Conservation (phyloP, 768 basidiomycete species). For the Lentinula guzmanii region DNA sequence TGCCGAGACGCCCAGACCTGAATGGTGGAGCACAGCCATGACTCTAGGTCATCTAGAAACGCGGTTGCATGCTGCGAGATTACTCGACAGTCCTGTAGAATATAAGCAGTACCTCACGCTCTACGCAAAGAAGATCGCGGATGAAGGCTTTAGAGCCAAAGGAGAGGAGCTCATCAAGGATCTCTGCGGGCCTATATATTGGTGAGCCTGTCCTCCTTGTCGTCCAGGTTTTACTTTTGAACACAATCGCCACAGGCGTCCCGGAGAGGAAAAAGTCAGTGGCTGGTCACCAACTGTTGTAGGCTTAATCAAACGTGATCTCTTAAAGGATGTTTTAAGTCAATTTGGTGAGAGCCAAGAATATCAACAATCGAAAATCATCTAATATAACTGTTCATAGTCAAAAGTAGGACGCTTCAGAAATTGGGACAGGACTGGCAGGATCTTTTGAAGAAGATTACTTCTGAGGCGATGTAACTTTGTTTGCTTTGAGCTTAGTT, state of each 20-base stretch:
- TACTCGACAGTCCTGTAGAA: slow-evolving; percentile 79
- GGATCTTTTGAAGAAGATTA: slow-evolving; percentile 64
- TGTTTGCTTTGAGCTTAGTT: no score
- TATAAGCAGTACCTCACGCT: slow-evolving; percentile 69
- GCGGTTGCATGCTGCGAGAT: slow-evolving; percentile 63
- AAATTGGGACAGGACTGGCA: slow-evolving; percentile 81
- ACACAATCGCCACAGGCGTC: slow-evolving; percentile 1
- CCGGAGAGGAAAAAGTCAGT: slow-evolving; percentile 42
- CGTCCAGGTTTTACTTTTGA: not conserved
- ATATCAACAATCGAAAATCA: not conserved
- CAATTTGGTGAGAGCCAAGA: slow-evolving; percentile 61
- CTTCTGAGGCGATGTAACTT: slow-evolving; percentile 36
- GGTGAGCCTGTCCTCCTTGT: slow-evolving; percentile 44
- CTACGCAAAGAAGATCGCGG: slow-evolving; percentile 83
- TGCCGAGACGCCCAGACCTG: slow-evolving; percentile 46
- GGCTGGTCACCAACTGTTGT: slow-evolving; percentile 63
- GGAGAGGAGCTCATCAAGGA: slow-evolving; percentile 91
- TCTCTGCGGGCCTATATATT: slow-evolving; percentile 84
- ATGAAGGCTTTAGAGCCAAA: slow-evolving; percentile 83
- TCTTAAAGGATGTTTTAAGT: slow-evolving; percentile 73
- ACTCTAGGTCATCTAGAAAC: slow-evolving; percentile 89
- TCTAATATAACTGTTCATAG: slow-evolving; percentile 30
- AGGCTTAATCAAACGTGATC: slow-evolving; percentile 74
- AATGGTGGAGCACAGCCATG: slow-evolving; percentile 80
- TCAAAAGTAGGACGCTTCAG: slow-evolving; percentile 66